Percentiles rank a stretch among this genome's conserved stretches.
Evolutionary conservation across 768 basidiomycete species (phyloP).

Genomic region (Grammothele lineata): DNA sequence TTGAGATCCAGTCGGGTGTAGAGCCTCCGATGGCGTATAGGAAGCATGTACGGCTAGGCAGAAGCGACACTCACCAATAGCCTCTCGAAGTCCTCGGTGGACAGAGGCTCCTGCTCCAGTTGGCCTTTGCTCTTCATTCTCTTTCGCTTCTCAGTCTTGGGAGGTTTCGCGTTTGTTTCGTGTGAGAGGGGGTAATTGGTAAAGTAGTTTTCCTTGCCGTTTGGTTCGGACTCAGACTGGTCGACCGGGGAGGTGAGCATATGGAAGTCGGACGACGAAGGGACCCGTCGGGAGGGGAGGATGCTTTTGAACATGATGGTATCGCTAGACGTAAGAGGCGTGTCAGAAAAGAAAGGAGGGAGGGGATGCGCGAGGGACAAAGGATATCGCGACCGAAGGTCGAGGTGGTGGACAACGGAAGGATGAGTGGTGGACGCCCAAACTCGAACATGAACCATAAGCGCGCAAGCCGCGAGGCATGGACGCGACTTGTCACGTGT

Average conservation of each 20-base stretch:
- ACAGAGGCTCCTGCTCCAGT: conserved; percentile 34
- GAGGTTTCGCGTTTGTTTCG: conserved; percentile 21
- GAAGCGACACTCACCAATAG: conserved; percentile 55
- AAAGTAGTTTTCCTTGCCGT: conserved; percentile 71
- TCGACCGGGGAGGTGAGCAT: conserved; percentile 56
- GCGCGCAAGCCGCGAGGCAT: conserved; percentile 8
- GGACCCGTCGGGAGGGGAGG: conserved; percentile 61
- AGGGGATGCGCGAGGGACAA: conserved; percentile 3
- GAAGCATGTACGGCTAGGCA: not conserved
- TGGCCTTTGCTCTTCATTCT: conserved; percentile 40
- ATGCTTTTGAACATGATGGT: conserved; percentile 75
- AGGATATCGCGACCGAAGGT: not conserved
- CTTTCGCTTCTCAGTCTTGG: conserved; percentile 39
- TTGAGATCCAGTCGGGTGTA: not conserved
- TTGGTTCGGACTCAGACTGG: conserved; percentile 26
- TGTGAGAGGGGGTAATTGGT: conserved; percentile 26
- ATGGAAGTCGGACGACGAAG: conserved; percentile 61
- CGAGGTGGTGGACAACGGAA: conserved; percentile 1
- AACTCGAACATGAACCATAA: conserved; percentile 11
- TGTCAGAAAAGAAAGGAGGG: not conserved
- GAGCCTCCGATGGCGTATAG: not conserved
- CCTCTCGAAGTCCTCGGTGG: conserved; percentile 73
- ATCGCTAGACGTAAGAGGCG: not conserved
- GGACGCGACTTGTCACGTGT: conserved; percentile 11
- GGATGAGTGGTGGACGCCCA: conserved; percentile 5